Base-by-base conservation (phyloP, 148 eudicot species). In the Camellia sinensis region DNA sequence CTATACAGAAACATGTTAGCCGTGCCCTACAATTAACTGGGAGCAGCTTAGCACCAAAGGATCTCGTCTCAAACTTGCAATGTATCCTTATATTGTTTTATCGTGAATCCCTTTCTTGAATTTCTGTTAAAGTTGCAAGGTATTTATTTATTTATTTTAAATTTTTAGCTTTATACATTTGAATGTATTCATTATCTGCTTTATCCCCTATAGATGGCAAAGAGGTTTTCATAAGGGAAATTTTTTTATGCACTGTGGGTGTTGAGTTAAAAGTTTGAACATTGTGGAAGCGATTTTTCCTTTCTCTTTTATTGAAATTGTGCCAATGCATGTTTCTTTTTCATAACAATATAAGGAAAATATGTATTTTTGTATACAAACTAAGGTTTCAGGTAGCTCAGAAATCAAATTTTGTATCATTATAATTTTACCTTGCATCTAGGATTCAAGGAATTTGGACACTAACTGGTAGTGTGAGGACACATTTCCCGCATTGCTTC, bases 1-100 rank as follows among this genome's bases (percentile, higher is more conserved):
- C 97, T 76, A 88, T 95, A n/a, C 96, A 95, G 81, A 93, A 90
- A 77, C 98, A 95, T 81, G 92, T 95, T 53, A 90, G 88, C 80
- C 89, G 90, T 83, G 95, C 97, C 62, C 90, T 93, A 71, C 89
- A 93, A 81, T 83, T 91, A 77, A 84, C 91, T 64, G 96, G 98
- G 79, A 91, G 90, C 87, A 88, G 84, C 65, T 73, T 95, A 73
- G 98, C 91, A 50, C 98, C 98, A 0, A 93, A 93, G 78, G 96
- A 93, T 82, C 92, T 95, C 71, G 97, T 95, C 61, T 93, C 97
- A 71, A 92, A 93, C 83, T 85, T 95, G 86, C 87, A 93, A 11
- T 87, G 98, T 95, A 95, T 95, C 98, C 98, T 87, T 52, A 14
- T 41, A 52, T 50, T 1, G 54, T 40, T 45, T 48, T 60, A 14